Base-by-base conservation (phyloP, 2,329 filamentous ascomycete species). In the Gremmenia infestans region DNA sequence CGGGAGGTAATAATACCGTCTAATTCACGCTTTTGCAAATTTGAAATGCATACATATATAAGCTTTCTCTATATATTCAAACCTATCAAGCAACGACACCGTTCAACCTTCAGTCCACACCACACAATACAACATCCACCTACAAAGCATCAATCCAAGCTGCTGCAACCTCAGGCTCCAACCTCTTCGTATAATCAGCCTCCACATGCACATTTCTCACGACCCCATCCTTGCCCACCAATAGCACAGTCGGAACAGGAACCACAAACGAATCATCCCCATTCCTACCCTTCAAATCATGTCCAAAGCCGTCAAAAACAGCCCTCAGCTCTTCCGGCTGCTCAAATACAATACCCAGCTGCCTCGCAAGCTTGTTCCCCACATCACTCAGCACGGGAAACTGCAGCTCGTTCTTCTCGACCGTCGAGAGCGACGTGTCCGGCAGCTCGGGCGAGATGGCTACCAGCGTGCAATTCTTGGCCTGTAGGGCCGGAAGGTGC, bases 401-500 rank as follows among this genome's bases (percentile, higher is more conserved):
- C 55, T 69, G 63, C 12, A 77, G 64, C 7, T 66, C 70, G 35
- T 73, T 67, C 67, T 76, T 77, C 64, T 76, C 72, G 4, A 63
- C 60, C 4, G 65, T 72, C 7, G 65, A 68, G 42, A 77, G 63
- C 4, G 71, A 70, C 1, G 64, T 60, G 58, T 74, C 66, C 1
- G 75, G 74, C 15, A 75, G 67, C 56, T 76, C 72, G 0, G 74
- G 73, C 0, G 74, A 70, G 56, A 77, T 68, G 35, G 74, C 74
- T 0, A 76, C 72, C 0, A 77, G 66, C 2, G 71, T 73, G 23
- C 74, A 72, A 12, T 73, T 72, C 23, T 67, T 69, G 12, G 70
- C 67, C 43, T 64, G 51, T 59, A 76, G 72, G 0, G 72, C 68
- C 1, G 62, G 57, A 11, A 75, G 65, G 55, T 68, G 63, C 43